Evolutionary conservation across 1,284 basidiomycete genomes (phyloP), one percentile per base, ranked within the genome.

Genomic region (Cryptococcus sp.): DNA sequence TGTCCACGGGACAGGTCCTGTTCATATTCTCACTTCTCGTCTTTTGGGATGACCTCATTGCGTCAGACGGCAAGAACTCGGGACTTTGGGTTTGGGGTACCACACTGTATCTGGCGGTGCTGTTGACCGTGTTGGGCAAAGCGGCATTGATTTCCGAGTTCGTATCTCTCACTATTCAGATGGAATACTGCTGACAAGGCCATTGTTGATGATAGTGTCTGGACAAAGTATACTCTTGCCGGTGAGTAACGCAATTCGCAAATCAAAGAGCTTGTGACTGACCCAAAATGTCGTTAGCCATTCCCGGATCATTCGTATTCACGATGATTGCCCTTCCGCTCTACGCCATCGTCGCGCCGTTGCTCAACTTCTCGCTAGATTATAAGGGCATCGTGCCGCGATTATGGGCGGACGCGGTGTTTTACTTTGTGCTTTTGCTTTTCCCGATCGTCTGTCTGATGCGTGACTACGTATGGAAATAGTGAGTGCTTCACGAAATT

Each of bases 31-130:
- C 93, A 1, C 82, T 93, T 49, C 84, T 93, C 57, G 82, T 95
- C 43, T 98, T 96, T 79, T 93, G 91, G 88, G 90, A 89, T 37
- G 91, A 93, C 72, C 79, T 95, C 60, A 89, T 93, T 68, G 86
- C 90, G 55, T 76, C 83, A 1, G 83, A 86, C 56, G 96, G 96
- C 0, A 83, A 86, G 64, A 89, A 93, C 74, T 86, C 88, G 13
- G 94, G 94, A 7, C 88, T 93, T 78, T 99, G 96, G 96, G 90
- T 95, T 68, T 99, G 95, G 95, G 96, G 96, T 52, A 97, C 93
- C 3, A 90, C 89, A 19, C 80, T 99, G 17, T 99, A 98, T 76
- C 85, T 99, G 48, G 86, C 89, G 2, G 91, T 97, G 5, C 83
- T 99, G 37, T 82, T 97, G 55, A 99, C 95, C 0, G 95, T 99